phyloP scores from a whole-genome alignment of 2,329 filamentous ascomycete species.

The Aspergillus intermedius region DNA sequence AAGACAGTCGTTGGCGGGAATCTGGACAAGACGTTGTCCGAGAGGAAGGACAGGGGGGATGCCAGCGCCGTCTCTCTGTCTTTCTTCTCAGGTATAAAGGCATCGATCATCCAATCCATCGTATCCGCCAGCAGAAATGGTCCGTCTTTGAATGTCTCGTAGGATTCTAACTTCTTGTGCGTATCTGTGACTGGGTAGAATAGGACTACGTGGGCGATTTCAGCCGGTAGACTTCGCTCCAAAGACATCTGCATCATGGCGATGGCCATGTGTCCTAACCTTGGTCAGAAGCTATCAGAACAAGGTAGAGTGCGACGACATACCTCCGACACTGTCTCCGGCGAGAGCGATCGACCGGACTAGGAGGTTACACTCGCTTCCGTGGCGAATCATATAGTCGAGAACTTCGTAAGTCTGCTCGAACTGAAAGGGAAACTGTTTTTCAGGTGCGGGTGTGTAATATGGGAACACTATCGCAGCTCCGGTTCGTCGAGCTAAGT shows the following conservation, averaged over 20 bases:
- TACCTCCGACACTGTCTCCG: neutral
- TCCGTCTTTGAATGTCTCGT: constrained; percentile 4
- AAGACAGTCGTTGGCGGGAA: constrained; percentile 7
- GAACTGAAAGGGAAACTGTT: neutral
- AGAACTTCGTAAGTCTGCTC: neutral
- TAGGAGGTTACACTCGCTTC: neutral
- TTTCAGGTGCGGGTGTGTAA: neutral
- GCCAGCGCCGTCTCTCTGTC: constrained; percentile 4
- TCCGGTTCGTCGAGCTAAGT: neutral
- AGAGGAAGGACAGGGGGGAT: constrained; percentile 2
- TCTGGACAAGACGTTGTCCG: constrained; percentile 3
- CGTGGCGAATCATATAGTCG: neutral
- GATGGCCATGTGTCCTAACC: constrained; percentile 7
- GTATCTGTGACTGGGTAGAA: constrained; percentile 8
- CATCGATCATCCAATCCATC: constrained; percentile 8
- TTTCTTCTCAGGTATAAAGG: constrained; percentile 3
- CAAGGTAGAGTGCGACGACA: neutral
- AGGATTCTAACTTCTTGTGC: constrained; percentile 3
- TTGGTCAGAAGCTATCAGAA: neutral
- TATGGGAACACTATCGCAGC: neutral
- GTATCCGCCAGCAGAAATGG: constrained; percentile 4
- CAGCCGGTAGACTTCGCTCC: constrained; percentile 1
- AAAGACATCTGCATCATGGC: constrained; percentile 4
- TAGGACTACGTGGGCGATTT: constrained; percentile 4
- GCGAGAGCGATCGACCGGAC: neutral